Base-by-base conservation (phyloP, 495 filamentous ascomycete species). In the Platismatia glauca region DNA sequence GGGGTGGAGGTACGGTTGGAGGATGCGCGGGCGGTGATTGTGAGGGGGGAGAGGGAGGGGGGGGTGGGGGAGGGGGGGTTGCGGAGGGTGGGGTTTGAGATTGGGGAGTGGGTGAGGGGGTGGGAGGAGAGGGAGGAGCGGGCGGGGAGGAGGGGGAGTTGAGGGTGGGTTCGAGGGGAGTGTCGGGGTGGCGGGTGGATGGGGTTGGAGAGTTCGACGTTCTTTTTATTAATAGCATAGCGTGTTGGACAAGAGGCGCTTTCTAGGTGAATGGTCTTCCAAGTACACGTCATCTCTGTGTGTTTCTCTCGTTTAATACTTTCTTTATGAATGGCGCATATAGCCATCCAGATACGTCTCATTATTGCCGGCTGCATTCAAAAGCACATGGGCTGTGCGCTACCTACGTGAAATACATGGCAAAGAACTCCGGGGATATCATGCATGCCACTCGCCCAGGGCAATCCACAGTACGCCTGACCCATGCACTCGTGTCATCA, bases 1-100 rank as follows among this genome's bases (percentile, higher is more conserved):
- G 72, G 75, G 7, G 79, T 86, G 1, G 83, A 85, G 64, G 69
- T 85, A 34, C 71, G 76, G 15, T 61, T 81, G 48, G 76, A 79
- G 31, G 81, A 84, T 66, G 76, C 77, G 4, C 71, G 79, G 56
- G 79, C 78, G 8, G 74, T 84, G 33, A 82, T 91, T 43, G 79
- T 91, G 55, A 76, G 84, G 41, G 63, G 61, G 52, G 64, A 66
- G 33, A 55, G 35, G 8, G 68, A 67, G 22, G 66, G 55, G 5
- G 59, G 48, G 8, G 64, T 70, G 6, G 50, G 34, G 53, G 68
- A 66, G 22, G 68, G 64, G 22, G 44, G 34, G 38, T 63, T 70
- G 60, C 61, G 68, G 61, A 61, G 68, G 66, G 60, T 70, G 29
- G 66, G 68, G 46, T 70, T 70, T 50, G 68, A 70, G 64, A 64